Percentiles rank a stretch among this genome's conserved stretches.
Conservation (phyloP, 2,329 filamentous ascomycete genomes). For the Microsporum audouinii region DNA sequence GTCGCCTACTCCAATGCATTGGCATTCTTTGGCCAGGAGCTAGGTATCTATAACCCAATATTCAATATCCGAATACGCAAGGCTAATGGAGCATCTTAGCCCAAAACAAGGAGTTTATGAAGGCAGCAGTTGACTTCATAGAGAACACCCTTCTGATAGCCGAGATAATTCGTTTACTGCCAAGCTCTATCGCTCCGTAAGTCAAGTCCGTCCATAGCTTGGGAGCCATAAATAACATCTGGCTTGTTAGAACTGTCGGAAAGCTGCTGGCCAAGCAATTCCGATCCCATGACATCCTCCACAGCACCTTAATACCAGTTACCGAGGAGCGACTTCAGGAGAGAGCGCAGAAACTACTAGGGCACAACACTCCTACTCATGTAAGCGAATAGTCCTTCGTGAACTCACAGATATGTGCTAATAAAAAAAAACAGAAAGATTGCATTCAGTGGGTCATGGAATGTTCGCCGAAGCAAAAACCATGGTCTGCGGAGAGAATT, state of each 20-base stretch:
- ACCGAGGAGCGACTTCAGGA: not conserved
- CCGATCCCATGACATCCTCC: not conserved
- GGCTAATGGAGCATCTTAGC: not conserved
- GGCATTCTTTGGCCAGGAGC: not conserved
- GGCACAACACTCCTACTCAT: not conserved
- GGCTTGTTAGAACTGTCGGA: not conserved
- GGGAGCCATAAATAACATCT: not conserved
- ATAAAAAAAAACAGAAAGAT: not conserved
- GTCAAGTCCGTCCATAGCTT: not conserved
- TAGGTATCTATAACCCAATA: not conserved
- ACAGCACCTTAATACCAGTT: not conserved
- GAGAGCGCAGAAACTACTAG: not conserved
- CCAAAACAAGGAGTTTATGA: not conserved
- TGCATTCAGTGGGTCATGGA: conserved; percentile 1
- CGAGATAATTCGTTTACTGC: not conserved
- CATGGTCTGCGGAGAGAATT: not conserved
- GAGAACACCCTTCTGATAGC: not conserved
- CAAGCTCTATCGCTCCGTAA: not conserved
- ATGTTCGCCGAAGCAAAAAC: not conserved
- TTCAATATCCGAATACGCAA: not conserved
- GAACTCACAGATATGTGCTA: not conserved
- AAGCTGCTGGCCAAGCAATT: not conserved
- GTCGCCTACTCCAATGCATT: not conserved
- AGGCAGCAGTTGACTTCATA: not conserved
- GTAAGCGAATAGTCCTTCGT: not conserved